Evolutionary conservation across 169 alveolate genomes (phyloP), one percentile per base, ranked within the genome.

Genomic region (Plasmodium adleri): DNA sequence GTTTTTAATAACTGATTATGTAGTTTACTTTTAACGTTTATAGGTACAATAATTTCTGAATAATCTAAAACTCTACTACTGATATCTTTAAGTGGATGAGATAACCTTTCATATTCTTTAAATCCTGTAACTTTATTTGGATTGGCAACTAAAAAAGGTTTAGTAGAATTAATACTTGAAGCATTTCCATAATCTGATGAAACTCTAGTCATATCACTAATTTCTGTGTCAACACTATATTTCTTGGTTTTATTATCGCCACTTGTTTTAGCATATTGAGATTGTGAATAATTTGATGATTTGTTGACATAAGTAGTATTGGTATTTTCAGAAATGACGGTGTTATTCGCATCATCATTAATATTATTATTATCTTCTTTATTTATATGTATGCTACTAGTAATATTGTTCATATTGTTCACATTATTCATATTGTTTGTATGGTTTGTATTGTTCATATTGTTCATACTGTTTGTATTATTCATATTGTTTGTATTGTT

Each of bases 1-100:
- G 96, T 93, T 87, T 88, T 89, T 43, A 92, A 68, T 52, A 72
- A 49, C 59, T 90, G 86, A 59, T 71, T 80, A 54, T 90, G 92
- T 66, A 72, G 52, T 47, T 83, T 75, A 52, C 88, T 80, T 62
- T 86, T 86, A 47, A 54, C 92, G 62, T 86, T 86, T 49, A 86
- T 73, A 0, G 93, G 90, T 22, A 88, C 90, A n/a, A 76, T 88
- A 22, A 88, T 88, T 66, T 88, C 93, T 1, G 90, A 88, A 32
- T 88, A 80, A 66, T 78, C 90, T 59, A 78, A 60, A 6, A 88
- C 90, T 52, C 93, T 80, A 50, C 78, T 73, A 64, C 90, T 88
- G 4, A 86, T 62, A 50, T 86, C 92, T 50, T 86, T 86, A 13
- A 86, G 26, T 22, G 92, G 92, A 17, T 86, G 92, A 26, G 92